phyloP scores from a whole-genome alignment of 257 asterid genomes.

The Primulina eburnea region DNA sequence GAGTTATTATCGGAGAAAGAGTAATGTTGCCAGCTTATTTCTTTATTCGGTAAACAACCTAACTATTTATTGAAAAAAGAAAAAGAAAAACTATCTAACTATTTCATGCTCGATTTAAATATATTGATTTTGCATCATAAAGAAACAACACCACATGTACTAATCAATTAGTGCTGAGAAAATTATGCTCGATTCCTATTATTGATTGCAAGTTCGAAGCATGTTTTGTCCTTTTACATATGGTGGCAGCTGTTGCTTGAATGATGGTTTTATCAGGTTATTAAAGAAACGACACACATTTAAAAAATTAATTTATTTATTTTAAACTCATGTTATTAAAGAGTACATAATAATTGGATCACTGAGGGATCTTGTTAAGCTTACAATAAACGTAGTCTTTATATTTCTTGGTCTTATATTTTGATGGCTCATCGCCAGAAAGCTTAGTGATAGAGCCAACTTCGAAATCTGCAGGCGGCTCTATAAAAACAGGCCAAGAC shows the following conservation, averaged over 20 bases:
- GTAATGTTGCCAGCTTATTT: no score
- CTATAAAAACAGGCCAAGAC: conserved; percentile 83
- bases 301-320: no score
- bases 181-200: background rate
- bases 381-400: conserved; percentile 67
- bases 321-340: no score
- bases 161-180: background rate
- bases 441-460: conserved; percentile 62
- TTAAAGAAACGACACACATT: no score
- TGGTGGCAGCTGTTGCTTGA: background rate
- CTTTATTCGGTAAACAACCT: no score
- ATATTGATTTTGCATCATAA: no score
- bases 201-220: background rate
- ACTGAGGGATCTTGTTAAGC: conserved; percentile 80
- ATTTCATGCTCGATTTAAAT: no score
- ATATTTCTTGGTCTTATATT: conserved; percentile 60
- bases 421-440: conserved; percentile 38
- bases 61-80: no score
- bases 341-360: conserved; percentile 8
- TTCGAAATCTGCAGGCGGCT: conserved; percentile 63
- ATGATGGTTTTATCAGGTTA: background rate
- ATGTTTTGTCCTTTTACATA: background rate
- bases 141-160: background rate
- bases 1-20: no score
- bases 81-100: no score